phyloP scores from a whole-genome alignment of 2,329 filamentous ascomycete species.

The Aspergillus ochraceus region DNA sequence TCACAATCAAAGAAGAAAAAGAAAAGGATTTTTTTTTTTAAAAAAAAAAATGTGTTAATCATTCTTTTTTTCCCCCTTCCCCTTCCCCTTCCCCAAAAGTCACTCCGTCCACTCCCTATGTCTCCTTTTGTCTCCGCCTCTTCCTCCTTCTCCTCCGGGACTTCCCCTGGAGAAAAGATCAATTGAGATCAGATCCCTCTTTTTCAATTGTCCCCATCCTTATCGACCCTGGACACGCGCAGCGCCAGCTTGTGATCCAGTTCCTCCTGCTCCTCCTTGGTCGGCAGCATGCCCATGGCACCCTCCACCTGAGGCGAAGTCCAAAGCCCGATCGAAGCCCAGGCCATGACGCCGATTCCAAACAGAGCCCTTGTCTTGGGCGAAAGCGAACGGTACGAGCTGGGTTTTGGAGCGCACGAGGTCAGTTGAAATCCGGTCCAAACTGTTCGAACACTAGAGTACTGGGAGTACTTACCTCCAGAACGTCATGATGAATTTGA shows the following conservation, averaged over 20 bases:
- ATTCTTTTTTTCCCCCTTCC: not conserved
- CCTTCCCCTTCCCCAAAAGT: not conserved
- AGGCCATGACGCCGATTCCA: slow-evolving; percentile 73
- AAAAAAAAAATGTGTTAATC: not conserved
- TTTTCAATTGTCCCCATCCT: slow-evolving; percentile 20
- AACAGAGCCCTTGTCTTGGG: slow-evolving; percentile 70
- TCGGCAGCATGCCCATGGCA: slow-evolving; percentile 69
- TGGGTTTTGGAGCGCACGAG: slow-evolving; percentile 29
- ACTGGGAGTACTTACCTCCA: slow-evolving; percentile 34
- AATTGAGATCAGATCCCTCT: not conserved
- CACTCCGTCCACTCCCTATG: not conserved
- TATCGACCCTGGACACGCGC: slow-evolving; percentile 34
- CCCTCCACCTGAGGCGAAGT: slow-evolving; percentile 72
- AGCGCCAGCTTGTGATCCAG: slow-evolving; percentile 51
- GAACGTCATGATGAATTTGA: slow-evolving; percentile 31
- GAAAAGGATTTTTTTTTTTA: not conserved
- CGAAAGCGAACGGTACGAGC: slow-evolving; percentile 70
- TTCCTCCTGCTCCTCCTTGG: slow-evolving; percentile 69
- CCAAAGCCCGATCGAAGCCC: slow-evolving; percentile 73
- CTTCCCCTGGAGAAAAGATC: not conserved
- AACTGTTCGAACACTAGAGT: too few relatives aligned
- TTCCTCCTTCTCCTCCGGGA: not conserved
- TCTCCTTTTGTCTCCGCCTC: too few relatives aligned
- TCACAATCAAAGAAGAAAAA: not conserved
- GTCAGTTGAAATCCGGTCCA: not conserved